Base-by-base conservation (phyloP, 495 filamentous ascomycete species). In the Poronia punctata region DNA sequence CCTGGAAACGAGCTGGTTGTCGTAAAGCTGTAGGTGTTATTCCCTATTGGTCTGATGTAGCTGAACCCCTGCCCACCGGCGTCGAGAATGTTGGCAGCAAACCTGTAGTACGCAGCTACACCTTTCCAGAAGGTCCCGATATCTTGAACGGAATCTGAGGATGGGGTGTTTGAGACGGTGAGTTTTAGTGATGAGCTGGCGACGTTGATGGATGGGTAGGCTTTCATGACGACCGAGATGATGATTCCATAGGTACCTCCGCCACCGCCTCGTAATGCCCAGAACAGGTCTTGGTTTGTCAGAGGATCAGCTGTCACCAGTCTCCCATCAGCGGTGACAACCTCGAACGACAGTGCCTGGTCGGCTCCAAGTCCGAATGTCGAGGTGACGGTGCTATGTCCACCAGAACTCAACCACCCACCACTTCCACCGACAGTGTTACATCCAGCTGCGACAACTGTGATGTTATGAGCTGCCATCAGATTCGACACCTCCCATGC, bases 221-320 rank as follows among this genome's bases (percentile, higher is more conserved):
- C 69, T 39, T 71, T 75, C 23, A 68, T 56, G 20, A 68, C 61
- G 27, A 60, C 57, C 0, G 70, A 74, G 9, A 61, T 67, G 9
- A 82, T 69, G 6, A 80, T 59, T 1, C 74, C 79, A 29, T 71
- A 81, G 2, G 74, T 75, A 61, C 60, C 52, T 25, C 58, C 62
- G 5, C 67, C 65, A 4, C 76, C 75, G 12, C 76, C 76, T 26
- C 74, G 66, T n/a, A 83, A 56, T 0, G 68, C 75, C 55, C 64
- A 66, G 47, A 80, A 84, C 7, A 82, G 66, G 29, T 82, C 80
- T 0, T 65, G 30, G 36, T 82, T 65, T n/a, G 58, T 54, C 14
- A 53, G 42, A 17, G 64, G 54, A 29, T 67, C 69, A 1, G 71
- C 75, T 0, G 65, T 75, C 11, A 75, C 64, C 28, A 66, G 67